Conservation (phyloP, 208 protist genomes). For the Leishmania braziliensis region DNA sequence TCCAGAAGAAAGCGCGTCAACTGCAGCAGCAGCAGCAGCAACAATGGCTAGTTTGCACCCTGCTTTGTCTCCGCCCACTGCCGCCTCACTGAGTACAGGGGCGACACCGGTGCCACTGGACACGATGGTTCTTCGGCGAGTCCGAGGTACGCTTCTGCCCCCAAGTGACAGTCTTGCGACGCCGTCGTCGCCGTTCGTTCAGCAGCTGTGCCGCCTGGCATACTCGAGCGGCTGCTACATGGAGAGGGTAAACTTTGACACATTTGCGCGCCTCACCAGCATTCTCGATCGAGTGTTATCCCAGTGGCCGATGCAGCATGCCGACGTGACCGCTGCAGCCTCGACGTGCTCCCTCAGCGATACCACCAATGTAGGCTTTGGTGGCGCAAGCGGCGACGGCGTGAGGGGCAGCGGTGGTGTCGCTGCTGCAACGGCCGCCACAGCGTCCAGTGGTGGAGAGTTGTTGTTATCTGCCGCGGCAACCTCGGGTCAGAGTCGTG, state of each 20-base stretch:
- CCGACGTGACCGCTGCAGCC: not conserved
- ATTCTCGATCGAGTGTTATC: slow-evolving; percentile 3
- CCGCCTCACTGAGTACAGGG: not conserved
- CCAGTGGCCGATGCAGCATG: not conserved
- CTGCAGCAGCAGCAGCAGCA: not conserved
- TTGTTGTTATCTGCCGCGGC: not conserved
- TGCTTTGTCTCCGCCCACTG: not conserved
- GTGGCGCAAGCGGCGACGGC: not conserved
- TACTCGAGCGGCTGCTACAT: slow-evolving; percentile 1
- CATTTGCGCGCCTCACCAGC: not conserved
- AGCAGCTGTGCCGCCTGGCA: slow-evolving; percentile 8
- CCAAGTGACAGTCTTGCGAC: not conserved
- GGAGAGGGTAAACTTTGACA: not conserved
- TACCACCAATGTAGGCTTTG: not conserved
- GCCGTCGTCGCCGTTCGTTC: not conserved
- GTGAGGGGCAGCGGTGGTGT: not conserved
- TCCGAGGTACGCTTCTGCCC: not conserved
- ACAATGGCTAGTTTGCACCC: not conserved
- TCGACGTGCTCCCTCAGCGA: not conserved
- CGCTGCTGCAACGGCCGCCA: not conserved
- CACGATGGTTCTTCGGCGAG: not conserved
- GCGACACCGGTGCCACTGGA: not conserved
- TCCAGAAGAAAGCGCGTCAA: not conserved
- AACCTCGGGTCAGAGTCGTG: not conserved
- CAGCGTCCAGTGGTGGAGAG: not conserved